Conservation (phyloP, 495 filamentous ascomycete species). For the Neurospora intermedia region DNA sequence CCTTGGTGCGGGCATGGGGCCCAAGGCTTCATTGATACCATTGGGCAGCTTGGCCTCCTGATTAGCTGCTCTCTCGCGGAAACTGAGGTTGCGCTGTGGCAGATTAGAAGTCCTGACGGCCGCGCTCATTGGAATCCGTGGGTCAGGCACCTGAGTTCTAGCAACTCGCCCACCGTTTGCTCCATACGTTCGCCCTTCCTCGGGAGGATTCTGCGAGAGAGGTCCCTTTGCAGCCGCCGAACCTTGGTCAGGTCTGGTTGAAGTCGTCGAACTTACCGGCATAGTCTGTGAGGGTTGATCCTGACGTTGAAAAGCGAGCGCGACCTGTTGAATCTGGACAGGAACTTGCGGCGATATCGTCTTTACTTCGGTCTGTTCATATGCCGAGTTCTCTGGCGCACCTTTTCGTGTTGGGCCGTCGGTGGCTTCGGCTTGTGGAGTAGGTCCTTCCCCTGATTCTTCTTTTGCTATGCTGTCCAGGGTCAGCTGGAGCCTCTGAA, state of each 20-base stretch:
- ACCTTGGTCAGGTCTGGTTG: conserved; percentile 9
- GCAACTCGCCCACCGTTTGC: conserved; percentile 16
- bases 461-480: conserved; percentile 79
- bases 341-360: conserved; percentile 14
- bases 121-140: conserved; percentile 13
- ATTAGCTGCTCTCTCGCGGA: conserved; percentile 36
- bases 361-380: conserved; percentile 9
- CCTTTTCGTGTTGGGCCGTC: conserved; percentile 46
- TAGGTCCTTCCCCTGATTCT: conserved; percentile 54
- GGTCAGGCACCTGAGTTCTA: conserved; percentile 18
- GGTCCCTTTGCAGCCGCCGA: conserved; percentile 15
- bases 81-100: conserved; percentile 39
- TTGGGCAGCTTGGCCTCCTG: conserved; percentile 24
- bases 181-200: conserved; percentile 22
- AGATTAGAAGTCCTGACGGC: conserved; percentile 17
- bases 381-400: conserved; percentile 16
- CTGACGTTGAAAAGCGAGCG: conserved; percentile 4
- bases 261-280: conserved; percentile 8
- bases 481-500: conserved; percentile 84
- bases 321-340: conserved; percentile 10
- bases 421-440: conserved; percentile 63
- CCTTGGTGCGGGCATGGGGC: neutral
- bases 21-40: conserved; percentile 11
- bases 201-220: conserved; percentile 26
- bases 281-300: neutral